These are phyloP conservation scores for Lentinula sp. DNA, from an alignment of 768 basidiomycete species.

Conservation along the genomic window DNA sequence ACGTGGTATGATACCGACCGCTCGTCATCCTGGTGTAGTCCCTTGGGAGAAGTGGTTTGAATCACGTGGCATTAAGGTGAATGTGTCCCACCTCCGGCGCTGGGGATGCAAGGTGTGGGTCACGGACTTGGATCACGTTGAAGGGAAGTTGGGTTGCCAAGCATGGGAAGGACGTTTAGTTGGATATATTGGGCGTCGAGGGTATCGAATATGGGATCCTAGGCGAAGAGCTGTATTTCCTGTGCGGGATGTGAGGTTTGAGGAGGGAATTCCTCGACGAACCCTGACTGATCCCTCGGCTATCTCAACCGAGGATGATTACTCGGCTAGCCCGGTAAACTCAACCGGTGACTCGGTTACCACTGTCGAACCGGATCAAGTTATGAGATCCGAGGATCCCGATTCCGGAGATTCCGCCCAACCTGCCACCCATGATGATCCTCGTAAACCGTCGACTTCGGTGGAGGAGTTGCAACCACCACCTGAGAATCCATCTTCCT, in stretches of 20 bases:
- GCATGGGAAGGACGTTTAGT: conserved; percentile 10
- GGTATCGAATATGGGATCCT: conserved; percentile 8
- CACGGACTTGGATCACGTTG: conserved; percentile 7
- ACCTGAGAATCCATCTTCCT: too few species aligned
- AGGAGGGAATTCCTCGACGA: not conserved
- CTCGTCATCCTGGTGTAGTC: not conserved
- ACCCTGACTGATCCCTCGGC: not conserved
- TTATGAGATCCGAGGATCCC: too few species aligned
- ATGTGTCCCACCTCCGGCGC: too few species aligned
- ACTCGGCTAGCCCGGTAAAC: too few species aligned
- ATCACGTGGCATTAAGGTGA: too few species aligned
- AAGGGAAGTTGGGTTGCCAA: conserved; percentile 11
- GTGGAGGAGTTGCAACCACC: too few species aligned
- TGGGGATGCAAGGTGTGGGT: conserved; percentile 11
- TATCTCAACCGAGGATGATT: too few species aligned
- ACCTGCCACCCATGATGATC: too few species aligned
- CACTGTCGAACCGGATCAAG: too few species aligned
- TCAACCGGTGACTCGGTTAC: too few species aligned
- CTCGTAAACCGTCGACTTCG: too few species aligned
- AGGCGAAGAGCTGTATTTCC: not conserved
- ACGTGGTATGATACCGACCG: not conserved
- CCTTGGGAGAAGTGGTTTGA: not conserved
- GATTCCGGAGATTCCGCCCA: too few species aligned
- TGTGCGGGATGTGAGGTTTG: conserved; percentile 10
- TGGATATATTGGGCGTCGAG: conserved; percentile 10